Evolutionary conservation across 1,284 basidiomycete species (phyloP).

Genomic region (Malassezia obtusa): DNA sequence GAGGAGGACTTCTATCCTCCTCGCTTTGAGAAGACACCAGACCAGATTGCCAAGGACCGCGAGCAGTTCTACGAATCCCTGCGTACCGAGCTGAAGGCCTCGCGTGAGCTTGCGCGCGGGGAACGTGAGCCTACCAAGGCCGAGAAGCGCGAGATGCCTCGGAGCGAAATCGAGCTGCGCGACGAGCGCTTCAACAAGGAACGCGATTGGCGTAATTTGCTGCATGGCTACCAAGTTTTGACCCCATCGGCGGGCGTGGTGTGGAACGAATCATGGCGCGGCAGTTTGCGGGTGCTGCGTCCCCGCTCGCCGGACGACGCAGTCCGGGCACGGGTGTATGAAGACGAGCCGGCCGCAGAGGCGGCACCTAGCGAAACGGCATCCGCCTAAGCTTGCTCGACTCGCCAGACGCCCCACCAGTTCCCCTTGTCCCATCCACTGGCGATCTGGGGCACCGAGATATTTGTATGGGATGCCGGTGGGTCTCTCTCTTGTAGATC

Average conservation of each 20-base stretch:
- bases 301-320: constrained; percentile 6
- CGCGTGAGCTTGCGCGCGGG: constrained; percentile 66
- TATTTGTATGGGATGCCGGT: background rate
- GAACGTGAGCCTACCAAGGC: constrained; percentile 74
- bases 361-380: background rate
- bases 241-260: constrained; percentile 57
- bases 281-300: constrained; percentile 55
- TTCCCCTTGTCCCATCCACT: constrained; percentile 46
- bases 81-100: constrained; percentile 60
- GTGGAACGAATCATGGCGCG: constrained; percentile 68
- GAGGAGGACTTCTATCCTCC: constrained; percentile 64
- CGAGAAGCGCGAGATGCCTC: constrained; percentile 69
- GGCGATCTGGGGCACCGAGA: constrained; percentile 24
- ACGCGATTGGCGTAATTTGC: constrained; percentile 65
- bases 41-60: constrained; percentile 61
- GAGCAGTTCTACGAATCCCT: constrained; percentile 69
- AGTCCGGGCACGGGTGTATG: constrained; percentile 20
- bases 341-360: constrained; percentile 17
- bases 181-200: constrained; percentile 58
- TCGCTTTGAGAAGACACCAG: constrained; percentile 56
- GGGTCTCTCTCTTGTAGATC: constrained; percentile 11
- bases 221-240: constrained; percentile 68
- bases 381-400: constrained; percentile 11
- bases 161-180: constrained; percentile 74
- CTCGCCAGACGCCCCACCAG: constrained; percentile 47